Conservation (phyloP, 208 protist species). For the Tritrichomonas musculus region DNA sequence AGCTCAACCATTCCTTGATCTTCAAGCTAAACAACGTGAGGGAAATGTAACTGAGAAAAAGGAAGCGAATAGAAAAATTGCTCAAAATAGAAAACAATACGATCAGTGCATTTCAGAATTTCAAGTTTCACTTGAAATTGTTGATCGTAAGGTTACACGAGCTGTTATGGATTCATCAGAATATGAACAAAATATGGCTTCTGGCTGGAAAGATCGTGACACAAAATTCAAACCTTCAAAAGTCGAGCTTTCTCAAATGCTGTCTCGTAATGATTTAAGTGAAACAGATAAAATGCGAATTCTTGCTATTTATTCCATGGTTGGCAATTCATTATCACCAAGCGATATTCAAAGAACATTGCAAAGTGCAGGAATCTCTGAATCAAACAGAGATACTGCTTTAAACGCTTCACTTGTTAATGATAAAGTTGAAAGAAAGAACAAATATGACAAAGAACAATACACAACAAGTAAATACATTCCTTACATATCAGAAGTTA, state of each 20-base stretch:
- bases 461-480: background rate
- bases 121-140: background rate
- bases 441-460: background rate
- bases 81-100: background rate
- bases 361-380: background rate
- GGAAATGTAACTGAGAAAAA: background rate
- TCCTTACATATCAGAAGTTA: background rate
- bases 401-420: too few species aligned
- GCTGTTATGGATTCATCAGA: background rate
- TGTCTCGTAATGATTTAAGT: background rate
- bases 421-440: too few species aligned
- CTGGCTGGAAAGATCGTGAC: background rate
- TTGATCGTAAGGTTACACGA: too few species aligned
- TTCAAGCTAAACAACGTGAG: background rate
- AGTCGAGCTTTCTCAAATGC: background rate
- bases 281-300: background rate
- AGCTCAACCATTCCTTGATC: background rate
- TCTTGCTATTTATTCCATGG: background rate
- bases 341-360: background rate
- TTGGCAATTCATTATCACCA: background rate
- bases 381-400: background rate
- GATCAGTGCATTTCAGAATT: background rate
- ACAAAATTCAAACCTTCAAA: background rate
- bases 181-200: background rate
- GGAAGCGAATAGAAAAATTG: background rate